Conservation (phyloP, 2,329 filamentous ascomycete species). For the Claviceps digitariae region DNA sequence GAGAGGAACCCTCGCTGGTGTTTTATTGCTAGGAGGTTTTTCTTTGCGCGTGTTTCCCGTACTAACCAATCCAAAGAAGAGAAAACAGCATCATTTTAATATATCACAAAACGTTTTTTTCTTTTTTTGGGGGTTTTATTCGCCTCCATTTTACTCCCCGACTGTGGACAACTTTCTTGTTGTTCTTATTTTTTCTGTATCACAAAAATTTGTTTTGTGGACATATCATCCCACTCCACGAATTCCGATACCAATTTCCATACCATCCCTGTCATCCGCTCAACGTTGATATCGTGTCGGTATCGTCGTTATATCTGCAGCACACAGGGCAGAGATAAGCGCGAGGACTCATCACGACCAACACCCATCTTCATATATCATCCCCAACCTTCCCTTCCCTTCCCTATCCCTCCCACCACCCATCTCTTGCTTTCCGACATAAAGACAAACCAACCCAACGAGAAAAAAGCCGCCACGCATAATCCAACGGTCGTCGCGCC, state of each 20-base stretch:
- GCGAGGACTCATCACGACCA: not conserved
- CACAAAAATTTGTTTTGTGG: not conserved
- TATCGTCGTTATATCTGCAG: not conserved
- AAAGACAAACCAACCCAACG: not conserved
- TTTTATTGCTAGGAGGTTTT: too few relatives aligned
- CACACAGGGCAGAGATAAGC: not conserved
- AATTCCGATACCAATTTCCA: too few relatives aligned
- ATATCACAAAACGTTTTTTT: not conserved
- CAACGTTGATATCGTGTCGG: not conserved
- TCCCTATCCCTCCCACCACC: too few relatives aligned
- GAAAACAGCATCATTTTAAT: not conserved
- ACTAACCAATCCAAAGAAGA: not conserved
- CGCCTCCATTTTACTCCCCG: not conserved
- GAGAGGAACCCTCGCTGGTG: too few relatives aligned
- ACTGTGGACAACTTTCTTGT: too few relatives aligned
- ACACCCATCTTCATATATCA: not conserved
- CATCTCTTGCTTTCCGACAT: not conserved
- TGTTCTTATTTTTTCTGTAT: too few relatives aligned
- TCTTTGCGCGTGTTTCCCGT: not conserved
- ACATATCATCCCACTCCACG: not conserved
- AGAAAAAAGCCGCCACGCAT: not conserved
- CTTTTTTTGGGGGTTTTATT: not conserved
- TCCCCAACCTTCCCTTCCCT: not conserved
- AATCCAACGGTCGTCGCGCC: not conserved
- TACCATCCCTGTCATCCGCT: not conserved